Conservation (phyloP, 1,139 yeast species). For the Candida sanyaensis region DNA sequence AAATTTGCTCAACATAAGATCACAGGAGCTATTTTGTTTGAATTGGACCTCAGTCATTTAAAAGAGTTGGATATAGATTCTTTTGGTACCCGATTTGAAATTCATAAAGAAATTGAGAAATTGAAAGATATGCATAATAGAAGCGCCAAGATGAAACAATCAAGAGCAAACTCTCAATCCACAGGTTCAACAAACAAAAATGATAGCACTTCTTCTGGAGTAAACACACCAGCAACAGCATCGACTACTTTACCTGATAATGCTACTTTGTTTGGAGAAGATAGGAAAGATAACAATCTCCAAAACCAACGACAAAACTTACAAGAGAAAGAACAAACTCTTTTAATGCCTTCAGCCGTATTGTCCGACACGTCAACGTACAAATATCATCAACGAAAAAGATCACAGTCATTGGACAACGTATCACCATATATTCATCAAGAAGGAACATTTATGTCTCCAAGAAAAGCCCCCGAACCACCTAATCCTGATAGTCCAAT, state of each 20-base stretch:
- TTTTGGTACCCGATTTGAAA: slow-evolving; percentile 93
- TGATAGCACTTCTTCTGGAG: slow-evolving; percentile 9
- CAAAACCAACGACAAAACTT: not conserved
- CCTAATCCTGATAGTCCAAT: slow-evolving; percentile 20
- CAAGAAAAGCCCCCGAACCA: slow-evolving; percentile 58
- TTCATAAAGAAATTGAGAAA: slow-evolving; percentile 83
- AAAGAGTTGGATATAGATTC: slow-evolving; percentile 91
- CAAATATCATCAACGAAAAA: slow-evolving; percentile 18
- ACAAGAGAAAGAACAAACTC: slow-evolving; percentile 5
- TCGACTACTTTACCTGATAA: slow-evolving; percentile 11
- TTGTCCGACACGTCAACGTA: slow-evolving; percentile 2
- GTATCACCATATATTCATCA: slow-evolving; percentile 16
- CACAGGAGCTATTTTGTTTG: slow-evolving; percentile 81
- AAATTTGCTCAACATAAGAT: slow-evolving; percentile 87
- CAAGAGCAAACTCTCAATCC: slow-evolving; percentile 11
- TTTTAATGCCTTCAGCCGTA: slow-evolving; percentile 18
- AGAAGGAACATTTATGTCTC: slow-evolving; percentile 43
- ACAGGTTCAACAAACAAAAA: slow-evolving; percentile 11
- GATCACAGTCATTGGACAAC: slow-evolving; percentile 51
- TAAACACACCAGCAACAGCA: slow-evolving; percentile 14
- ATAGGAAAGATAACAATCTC: not conserved
- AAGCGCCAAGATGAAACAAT: slow-evolving; percentile 13
- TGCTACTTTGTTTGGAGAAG: slow-evolving; percentile 8
- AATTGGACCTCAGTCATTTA: slow-evolving; percentile 79
- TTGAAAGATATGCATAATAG: slow-evolving; percentile 38